Conservation (phyloP, 1,284 basidiomycete genomes). For the Amylostereum areolatum region DNA sequence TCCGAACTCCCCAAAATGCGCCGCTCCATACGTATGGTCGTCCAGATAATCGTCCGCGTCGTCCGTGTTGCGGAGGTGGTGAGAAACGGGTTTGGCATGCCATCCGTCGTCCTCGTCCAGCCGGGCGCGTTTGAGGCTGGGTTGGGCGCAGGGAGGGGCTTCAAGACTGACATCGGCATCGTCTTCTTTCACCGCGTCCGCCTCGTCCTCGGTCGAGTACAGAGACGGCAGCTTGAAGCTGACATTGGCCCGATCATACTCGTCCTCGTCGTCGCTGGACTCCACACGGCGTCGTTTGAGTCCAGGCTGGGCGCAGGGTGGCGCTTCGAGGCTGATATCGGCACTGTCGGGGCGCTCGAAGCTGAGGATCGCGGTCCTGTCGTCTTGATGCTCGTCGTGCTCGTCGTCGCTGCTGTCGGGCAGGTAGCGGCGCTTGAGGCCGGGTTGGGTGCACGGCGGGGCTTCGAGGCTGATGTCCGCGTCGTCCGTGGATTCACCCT, state of each 20-base stretch:
- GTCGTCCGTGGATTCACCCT: neutral
- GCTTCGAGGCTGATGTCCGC: slow-evolving; percentile 4
- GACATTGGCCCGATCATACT: neutral
- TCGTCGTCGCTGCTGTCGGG: slow-evolving; percentile 11
- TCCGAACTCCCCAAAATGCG: slow-evolving; percentile 77
- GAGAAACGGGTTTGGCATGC: neutral
- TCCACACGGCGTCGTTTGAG: slow-evolving; percentile 16
- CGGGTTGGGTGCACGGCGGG: slow-evolving; percentile 11
- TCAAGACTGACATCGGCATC: slow-evolving; percentile 6
- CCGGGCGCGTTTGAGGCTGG: slow-evolving; percentile 16
- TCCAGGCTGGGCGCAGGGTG: slow-evolving; percentile 10
- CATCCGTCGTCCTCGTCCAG: slow-evolving; percentile 6
- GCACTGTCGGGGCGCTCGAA: neutral
- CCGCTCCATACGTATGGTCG: slow-evolving; percentile 65
- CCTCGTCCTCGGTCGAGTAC: too few species aligned
- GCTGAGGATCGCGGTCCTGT: too few species aligned
- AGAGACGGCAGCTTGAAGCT: neutral
- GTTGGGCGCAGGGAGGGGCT: slow-evolving; percentile 10
- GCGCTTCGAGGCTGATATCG: slow-evolving; percentile 6
- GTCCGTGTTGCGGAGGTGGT: neutral
- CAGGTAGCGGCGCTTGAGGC: slow-evolving; percentile 16
- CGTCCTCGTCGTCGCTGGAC: slow-evolving; percentile 15
- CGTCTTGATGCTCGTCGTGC: slow-evolving; percentile 5
- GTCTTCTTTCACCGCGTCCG: neutral
- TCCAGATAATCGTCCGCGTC: slow-evolving; percentile 16